Evolutionary conservation across 2,329 filamentous ascomycete species (phyloP).

Genomic region (Stachybotrys echinatus): DNA sequence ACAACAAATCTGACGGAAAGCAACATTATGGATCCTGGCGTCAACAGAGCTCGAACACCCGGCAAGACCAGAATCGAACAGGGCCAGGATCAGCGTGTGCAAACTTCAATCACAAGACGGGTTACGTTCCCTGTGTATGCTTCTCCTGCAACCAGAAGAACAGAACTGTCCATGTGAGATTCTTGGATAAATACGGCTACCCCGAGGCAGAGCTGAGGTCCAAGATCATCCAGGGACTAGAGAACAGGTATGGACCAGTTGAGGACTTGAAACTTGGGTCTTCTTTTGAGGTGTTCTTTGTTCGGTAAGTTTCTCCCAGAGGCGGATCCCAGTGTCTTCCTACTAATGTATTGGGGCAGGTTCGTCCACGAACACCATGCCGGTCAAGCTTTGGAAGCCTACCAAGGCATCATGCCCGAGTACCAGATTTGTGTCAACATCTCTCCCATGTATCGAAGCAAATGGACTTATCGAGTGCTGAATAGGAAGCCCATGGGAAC

Average conservation of each 20-base stretch:
- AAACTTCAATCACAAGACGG: neutral
- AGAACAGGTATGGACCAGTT: slow-evolving; percentile 20
- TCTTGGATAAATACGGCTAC: slow-evolving; percentile 5
- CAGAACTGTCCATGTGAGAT: slow-evolving; percentile 21
- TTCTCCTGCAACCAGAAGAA: slow-evolving; percentile 20
- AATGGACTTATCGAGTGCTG: slow-evolving; percentile 16
- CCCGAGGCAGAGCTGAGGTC: neutral
- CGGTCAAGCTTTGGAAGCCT: slow-evolving; percentile 15
- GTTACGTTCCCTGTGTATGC: slow-evolving; percentile 24
- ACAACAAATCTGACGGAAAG: neutral
- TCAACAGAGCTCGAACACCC: neutral
- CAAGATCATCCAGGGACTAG: slow-evolving; percentile 22
- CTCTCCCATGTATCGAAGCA: slow-evolving; percentile 21
- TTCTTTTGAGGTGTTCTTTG: too few relatives aligned
- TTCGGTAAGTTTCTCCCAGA: too few relatives aligned
- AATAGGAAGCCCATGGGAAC: neutral
- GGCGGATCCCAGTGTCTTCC: too few relatives aligned
- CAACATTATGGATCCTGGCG: neutral
- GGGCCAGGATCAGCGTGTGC: neutral
- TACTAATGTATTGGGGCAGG: slow-evolving; percentile 8
- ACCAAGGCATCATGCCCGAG: slow-evolving; percentile 16
- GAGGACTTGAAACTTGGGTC: slow-evolving; percentile 18
- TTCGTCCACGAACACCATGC: slow-evolving; percentile 20
- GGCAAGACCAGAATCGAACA: neutral
- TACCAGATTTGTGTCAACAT: slow-evolving; percentile 18